Evolutionary conservation across 1,284 basidiomycete genomes (phyloP), one percentile per base, ranked within the genome.

Genomic region (Singerocomus inundabilis): DNA sequence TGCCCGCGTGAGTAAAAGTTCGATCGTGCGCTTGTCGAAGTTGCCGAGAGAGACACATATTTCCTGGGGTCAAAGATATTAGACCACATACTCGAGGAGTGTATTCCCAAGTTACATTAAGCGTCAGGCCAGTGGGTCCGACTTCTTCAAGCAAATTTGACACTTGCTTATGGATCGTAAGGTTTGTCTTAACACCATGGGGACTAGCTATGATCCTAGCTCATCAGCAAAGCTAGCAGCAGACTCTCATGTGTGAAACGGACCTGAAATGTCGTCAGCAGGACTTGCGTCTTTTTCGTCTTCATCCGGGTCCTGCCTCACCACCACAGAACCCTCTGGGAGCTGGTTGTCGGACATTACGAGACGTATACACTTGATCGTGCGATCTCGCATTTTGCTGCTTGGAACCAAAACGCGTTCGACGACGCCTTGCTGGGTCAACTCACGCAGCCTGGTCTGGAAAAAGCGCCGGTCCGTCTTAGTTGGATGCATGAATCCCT

Each of bases 401-500:
- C 76, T 80, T 8, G 84, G 81, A 15, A 87, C 80, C 38, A 81
- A 69, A 29, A 91, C 78, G 57, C 82, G 84, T 61, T 92, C 89
- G 32, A 92, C 77, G 34, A 88, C 63, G 2, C 86, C 80, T 59
- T 85, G 78, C 42, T 81, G 77, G 31, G 86, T 77, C 57, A 93
- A 73, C 55, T 86, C 84, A 1, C 81, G 78, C 35, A 92, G 71
- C 28, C 88, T 77, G 38, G 77, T 78, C 58, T 82, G 81, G 62
- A 93, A 89, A 59, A 91, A 88, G 6, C 90, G 79, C 18, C 89
- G 76, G 58, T 91, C 85, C 5, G 79, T 81, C 61, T 84, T 84
- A 1, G 79, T 82, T 21, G 88, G 86, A 65, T 83, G 81, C 3
- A 73, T 60, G 61, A 88, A 90, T 2, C 88, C 88, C 88, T 91